A percentile compares a stretch with the other conserved stretches of the same genome.
These are phyloP conservation scores for Taiozyma onychis DNA, from an alignment of 1,139 yeast genomes.

Conservation along the genomic window DNA sequence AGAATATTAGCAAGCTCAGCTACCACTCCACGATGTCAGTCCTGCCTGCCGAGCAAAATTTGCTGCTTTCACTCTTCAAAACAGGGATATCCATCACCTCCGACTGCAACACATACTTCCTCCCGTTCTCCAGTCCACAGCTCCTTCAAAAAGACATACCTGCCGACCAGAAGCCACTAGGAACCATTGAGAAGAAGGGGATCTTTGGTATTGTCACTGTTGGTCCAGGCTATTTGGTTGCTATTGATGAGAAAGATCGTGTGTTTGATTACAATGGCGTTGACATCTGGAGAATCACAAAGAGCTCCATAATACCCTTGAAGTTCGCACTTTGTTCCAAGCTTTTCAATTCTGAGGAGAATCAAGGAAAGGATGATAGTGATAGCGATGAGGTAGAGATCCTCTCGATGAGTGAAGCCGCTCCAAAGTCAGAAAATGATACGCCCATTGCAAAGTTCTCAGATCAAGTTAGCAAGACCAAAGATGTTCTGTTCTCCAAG, in stretches of 20 bases:
- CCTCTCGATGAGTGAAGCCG: background rate
- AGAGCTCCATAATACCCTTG: conserved; percentile 24
- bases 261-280: conserved; percentile 14
- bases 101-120: conserved; percentile 3
- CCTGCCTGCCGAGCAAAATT: background rate
- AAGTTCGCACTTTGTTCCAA: conserved; percentile 15
- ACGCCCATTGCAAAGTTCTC: background rate
- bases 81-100: conserved; percentile 3
- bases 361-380: background rate
- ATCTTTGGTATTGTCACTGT: conserved; percentile 23
- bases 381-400: background rate
- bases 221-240: conserved; percentile 25
- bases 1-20: too few relatives aligned
- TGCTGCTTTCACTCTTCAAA: conserved; percentile 3
- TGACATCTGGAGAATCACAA: conserved; percentile 19
- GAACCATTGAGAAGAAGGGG: conserved; percentile 5
- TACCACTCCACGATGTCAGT: background rate
- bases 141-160: background rate
- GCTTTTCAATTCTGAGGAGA: conserved; percentile 4
- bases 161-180: background rate
- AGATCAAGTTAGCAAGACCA: conserved; percentile 10
- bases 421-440: background rate
- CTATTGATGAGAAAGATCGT: conserved; percentile 16
- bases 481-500: conserved; percentile 20
- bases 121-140: conserved; percentile 3